phyloP scores from a whole-genome alignment of 768 basidiomycete genomes.

The Glaciozyma martinii region DNA sequence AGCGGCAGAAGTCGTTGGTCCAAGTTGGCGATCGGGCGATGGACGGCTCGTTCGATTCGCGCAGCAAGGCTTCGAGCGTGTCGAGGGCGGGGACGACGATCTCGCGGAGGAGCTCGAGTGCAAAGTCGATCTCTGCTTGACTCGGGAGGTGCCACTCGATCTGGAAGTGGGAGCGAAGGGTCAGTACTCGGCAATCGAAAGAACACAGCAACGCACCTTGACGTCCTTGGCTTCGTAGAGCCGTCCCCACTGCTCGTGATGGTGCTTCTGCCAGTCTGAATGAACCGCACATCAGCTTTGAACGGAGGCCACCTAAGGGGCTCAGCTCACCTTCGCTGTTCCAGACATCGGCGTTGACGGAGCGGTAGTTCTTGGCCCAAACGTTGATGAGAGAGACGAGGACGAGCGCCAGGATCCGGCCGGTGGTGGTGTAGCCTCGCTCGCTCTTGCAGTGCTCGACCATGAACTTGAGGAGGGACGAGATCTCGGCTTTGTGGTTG shows the following conservation, averaged over 20 bases:
- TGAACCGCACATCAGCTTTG: slow-evolving; percentile 51
- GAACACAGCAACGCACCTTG: slow-evolving; percentile 63
- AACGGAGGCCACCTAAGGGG: neutral
- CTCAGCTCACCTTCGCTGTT: slow-evolving; percentile 52
- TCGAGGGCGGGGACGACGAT: slow-evolving; percentile 57
- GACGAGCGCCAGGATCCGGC: slow-evolving; percentile 62
- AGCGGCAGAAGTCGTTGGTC: slow-evolving; percentile 83
- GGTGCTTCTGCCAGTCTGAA: slow-evolving; percentile 40
- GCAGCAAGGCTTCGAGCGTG: slow-evolving; percentile 52
- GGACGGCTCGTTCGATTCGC: slow-evolving; percentile 52
- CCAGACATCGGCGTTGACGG: slow-evolving; percentile 71
- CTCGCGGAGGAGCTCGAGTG: slow-evolving; percentile 58
- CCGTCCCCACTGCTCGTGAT: slow-evolving; percentile 60
- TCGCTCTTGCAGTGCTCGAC: slow-evolving; percentile 67
- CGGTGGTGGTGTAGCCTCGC: slow-evolving; percentile 71
- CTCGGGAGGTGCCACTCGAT: slow-evolving; percentile 78
- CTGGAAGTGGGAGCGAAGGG: slow-evolving; percentile 43
- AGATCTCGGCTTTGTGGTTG: slow-evolving; percentile 54
- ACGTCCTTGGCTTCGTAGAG: slow-evolving; percentile 62
- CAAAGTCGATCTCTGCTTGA: slow-evolving; percentile 62
- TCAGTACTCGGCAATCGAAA: neutral
- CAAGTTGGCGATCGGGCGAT: slow-evolving; percentile 51
- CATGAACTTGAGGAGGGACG: slow-evolving; percentile 55
- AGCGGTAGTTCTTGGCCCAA: slow-evolving; percentile 70
- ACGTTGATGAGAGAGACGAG: slow-evolving; percentile 68